These are phyloP conservation scores for Perkinsus olseni DNA, from an alignment of 169 alveolate species.

Conservation along the genomic window DNA sequence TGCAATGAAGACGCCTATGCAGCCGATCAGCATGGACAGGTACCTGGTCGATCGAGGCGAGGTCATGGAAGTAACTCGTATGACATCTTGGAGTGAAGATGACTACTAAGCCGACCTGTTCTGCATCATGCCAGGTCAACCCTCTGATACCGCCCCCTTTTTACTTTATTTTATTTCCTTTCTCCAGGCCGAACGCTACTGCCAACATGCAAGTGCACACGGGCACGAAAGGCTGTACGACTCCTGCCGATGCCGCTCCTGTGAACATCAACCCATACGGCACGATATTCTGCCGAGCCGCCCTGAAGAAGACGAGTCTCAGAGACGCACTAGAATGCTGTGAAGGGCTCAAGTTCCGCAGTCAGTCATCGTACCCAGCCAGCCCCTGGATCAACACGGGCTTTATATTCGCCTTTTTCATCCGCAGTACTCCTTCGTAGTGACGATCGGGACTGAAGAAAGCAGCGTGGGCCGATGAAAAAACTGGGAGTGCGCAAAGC, in stretches of 20 bases:
- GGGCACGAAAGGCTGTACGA: background rate
- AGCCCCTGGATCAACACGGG: background rate
- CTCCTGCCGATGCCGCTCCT: background rate
- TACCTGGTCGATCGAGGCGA: too few relatives aligned
- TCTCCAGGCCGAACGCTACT: background rate
- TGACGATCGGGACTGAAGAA: background rate
- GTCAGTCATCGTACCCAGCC: background rate
- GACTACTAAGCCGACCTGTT: background rate
- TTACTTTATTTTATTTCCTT: background rate
- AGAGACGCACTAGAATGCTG: too few relatives aligned
- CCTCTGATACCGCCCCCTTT: background rate
- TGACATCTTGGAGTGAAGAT: too few relatives aligned
- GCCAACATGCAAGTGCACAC: background rate
- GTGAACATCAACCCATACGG: background rate
- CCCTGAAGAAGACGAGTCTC: background rate
- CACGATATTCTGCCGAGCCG: background rate
- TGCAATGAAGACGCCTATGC: background rate
- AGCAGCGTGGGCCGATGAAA: too few relatives aligned
- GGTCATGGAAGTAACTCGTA: too few relatives aligned
- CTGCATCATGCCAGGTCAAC: background rate
- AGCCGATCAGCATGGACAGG: background rate
- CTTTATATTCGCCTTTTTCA: background rate
- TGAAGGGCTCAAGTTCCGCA: background rate
- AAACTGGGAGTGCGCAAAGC: too few relatives aligned
- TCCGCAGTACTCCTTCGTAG: background rate